Conservation (phyloP, 139 green algal species). For the Cymbomonas tetramitiformis region DNA sequence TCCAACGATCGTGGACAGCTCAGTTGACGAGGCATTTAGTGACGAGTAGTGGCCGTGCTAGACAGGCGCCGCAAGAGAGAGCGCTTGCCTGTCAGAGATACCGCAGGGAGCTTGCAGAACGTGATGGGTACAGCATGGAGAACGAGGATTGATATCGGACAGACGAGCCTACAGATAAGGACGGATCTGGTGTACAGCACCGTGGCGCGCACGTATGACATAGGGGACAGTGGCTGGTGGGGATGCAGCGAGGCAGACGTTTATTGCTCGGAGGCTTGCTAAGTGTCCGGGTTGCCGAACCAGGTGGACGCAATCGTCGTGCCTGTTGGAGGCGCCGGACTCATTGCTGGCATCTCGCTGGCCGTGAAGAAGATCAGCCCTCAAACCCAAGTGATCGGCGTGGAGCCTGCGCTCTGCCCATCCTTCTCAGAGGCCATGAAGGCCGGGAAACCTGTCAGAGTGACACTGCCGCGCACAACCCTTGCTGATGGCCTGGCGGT, state of each 20-base stretch:
- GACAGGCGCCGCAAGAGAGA: too few relatives aligned
- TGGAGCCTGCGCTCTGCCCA: constrained; percentile 16
- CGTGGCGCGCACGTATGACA: too few relatives aligned
- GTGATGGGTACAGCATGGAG: too few relatives aligned
- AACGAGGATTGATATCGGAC: too few relatives aligned
- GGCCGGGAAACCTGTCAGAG: constrained; percentile 4
- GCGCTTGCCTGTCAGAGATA: too few relatives aligned
- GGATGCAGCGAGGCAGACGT: neutral
- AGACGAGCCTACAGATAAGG: too few relatives aligned
- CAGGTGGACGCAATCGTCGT: constrained; percentile 25
- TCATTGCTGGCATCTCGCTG: constrained; percentile 19
- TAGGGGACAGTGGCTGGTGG: too few relatives aligned
- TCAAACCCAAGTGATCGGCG: constrained; percentile 15
- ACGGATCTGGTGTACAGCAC: too few relatives aligned
- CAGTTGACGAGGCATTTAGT: too few relatives aligned
- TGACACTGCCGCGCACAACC: constrained; percentile 1
- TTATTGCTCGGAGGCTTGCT: neutral
- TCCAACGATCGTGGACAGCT: too few relatives aligned
- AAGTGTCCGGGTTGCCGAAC: neutral
- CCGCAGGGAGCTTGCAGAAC: too few relatives aligned
- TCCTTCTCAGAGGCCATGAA: constrained; percentile 16
- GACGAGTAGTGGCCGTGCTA: too few relatives aligned
- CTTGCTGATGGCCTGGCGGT: constrained; percentile 27
- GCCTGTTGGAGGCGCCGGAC: constrained; percentile 17
- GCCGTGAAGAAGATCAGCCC: constrained; percentile 21